Evolutionary conservation across 495 filamentous ascomycete species (phyloP).

Genomic region (Viridothelium virens): DNA sequence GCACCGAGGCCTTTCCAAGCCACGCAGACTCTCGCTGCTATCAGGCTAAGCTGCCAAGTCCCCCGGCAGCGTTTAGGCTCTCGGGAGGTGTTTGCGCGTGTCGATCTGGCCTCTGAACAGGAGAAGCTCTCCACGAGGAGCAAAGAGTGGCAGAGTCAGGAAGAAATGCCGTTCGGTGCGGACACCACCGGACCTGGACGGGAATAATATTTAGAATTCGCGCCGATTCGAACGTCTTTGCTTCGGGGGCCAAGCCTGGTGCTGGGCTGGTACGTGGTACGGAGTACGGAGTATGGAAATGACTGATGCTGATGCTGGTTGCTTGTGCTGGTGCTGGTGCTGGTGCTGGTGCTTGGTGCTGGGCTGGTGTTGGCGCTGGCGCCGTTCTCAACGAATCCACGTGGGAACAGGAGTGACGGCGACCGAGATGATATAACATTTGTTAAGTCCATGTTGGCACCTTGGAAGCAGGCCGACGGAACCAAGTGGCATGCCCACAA

Average conservation of each 20-base stretch:
- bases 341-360: no score
- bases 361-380: no score
- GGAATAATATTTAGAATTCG: background rate
- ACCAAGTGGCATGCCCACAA: background rate
- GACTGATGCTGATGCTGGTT: no score
- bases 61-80: slow-evolving; percentile 8
- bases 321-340: no score
- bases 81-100: slow-evolving; percentile 6
- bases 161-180: background rate
- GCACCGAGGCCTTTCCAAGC: background rate
- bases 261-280: no score
- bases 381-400: background rate
- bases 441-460: background rate
- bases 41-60: slow-evolving; percentile 11
- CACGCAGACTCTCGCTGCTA: background rate
- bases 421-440: background rate
- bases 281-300: no score
- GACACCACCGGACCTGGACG: background rate
- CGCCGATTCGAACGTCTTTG: background rate
- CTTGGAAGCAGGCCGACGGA: background rate
- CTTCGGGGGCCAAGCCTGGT: background rate
- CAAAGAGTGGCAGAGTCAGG: background rate
- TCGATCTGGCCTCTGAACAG: slow-evolving; percentile 4
- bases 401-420: background rate
- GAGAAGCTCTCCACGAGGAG: background rate